Base-by-base conservation (phyloP, 2,329 filamentous ascomycete species). In the Penicillium sp. region DNA sequence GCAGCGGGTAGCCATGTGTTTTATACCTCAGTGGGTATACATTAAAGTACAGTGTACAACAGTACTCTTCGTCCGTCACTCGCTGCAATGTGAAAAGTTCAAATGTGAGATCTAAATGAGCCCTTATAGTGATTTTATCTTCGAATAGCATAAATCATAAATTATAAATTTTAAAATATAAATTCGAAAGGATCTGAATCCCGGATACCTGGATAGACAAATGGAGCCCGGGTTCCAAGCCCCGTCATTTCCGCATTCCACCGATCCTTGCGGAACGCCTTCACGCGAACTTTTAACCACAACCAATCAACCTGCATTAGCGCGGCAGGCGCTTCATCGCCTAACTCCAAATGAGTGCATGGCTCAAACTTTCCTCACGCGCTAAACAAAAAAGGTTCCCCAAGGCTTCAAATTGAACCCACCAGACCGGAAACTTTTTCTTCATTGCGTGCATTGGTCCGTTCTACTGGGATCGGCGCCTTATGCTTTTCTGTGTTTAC, bases 171-270 rank as follows among this genome's bases (percentile, higher is more conserved):
- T n/a, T n/a, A n/a, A n/a, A n/a, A n/a, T n/a, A n/a, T n/a, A n/a
- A n/a, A n/a, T n/a, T n/a, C n/a, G n/a, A n/a, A n/a, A n/a, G n/a
- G 27, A 53, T 51, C 35, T 18, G 20, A 49, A 35, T 58, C 59
- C 62, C 62, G 52, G 47, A 26, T 59, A 62, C 62, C 62, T 60
- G 62, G 62, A 64, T 62, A 56, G n/a, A 14, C 6, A 22, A 25
- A 51, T 55, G 51, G 54, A 49, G 58, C 53, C 20, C 25, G 43
- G 42, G 41, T 29, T 51, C 42, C 35, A 40, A 49, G 27, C n/a
- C 35, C 44, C 33, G 46, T 33, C 40, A 50, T 35, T 37, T 40
- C 23, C 51, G 26, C 44, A n/a, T 20, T n/a, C 20, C 18, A 31
- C 43, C 37, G 26, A 56, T 61, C 58, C 57, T 63, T 61, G 50